Base-by-base conservation (phyloP, 441 rosid species). In the Hura crepitans region DNA sequence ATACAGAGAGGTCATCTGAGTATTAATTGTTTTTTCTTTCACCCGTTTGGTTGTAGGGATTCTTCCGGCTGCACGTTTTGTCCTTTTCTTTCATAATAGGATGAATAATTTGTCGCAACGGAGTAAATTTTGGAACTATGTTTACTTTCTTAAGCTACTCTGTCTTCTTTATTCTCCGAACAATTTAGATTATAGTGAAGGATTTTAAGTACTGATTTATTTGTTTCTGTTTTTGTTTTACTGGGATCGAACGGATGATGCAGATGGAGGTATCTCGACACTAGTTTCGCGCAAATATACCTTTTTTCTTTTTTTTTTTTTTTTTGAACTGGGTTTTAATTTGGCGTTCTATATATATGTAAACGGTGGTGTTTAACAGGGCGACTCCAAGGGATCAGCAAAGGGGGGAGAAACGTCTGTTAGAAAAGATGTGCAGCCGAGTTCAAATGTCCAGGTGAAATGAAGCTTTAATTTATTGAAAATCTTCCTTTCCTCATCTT, bases 241-340 rank as follows among this genome's bases (percentile, higher is more conserved):
- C 65, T 37, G 2, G 53, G 27, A 31, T 61, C 72, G 66, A 65
- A 70, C 20, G 75, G 65, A 74, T 70, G 70, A 25, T 68, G 70
- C 85, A 95, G 97, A 89, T 92, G 96, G 99, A 95, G 99, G 97
- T 95, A 67, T 74, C 82, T 60, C 56, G 11, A 39, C 68, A 42
- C 65, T 42, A 31, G 46, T 67, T 62, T 22, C 66, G 9, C 14
- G 27, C 30, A 5, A n/a, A 13, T 62, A 43, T 31, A 49, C 27
- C 31, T 10, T 10, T 56, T 10, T 10, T 59, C 57, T 54, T 61
- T 25, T 50, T 71, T 56, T 10, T 10, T 59, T 62, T 54, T 61
- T 25, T 50, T 71, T 76, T 37, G 1, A 0, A 15, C n/a, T 70
- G 33, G 7, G 27, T 43, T 69, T 54, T 62, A 35, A 56, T 13